Evolutionary conservation across 305 asterid species (phyloP).

Genomic region (Solanum chacoense): DNA sequence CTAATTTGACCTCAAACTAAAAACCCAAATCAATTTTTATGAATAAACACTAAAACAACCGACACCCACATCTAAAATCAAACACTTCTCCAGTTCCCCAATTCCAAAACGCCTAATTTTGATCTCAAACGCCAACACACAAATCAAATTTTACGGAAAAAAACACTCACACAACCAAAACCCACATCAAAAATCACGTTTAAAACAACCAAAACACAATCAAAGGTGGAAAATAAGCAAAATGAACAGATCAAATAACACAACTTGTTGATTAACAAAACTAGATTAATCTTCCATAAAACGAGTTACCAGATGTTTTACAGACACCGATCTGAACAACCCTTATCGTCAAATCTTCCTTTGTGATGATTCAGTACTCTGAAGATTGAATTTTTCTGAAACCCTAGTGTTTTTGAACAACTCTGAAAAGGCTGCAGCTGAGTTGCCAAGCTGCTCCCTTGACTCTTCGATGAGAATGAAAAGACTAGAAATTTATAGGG

Average conservation of each 20-base stretch:
- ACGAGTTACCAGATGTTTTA: not conserved
- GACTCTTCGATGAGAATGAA: not conserved
- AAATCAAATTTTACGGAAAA: not conserved
- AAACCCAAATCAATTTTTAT: not conserved
- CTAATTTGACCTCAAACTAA: not conserved
- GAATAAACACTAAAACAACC: not conserved
- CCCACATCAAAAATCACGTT: not conserved
- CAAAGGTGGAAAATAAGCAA: not conserved
- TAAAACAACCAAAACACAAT: not conserved
- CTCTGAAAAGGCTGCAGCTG: conserved; percentile 1
- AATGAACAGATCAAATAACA: not conserved
- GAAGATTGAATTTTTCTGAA: not conserved
- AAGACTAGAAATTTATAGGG: not conserved
- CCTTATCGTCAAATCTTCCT: not conserved
- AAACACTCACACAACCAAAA: not conserved
- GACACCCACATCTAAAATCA: not conserved
- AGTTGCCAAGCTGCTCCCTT: not conserved
- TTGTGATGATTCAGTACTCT: not conserved
- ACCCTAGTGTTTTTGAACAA: not conserved
- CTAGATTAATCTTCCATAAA: not conserved
- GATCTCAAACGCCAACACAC: not conserved
- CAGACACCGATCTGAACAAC: not conserved
- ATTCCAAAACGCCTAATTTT: not conserved
- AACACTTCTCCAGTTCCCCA: not conserved
- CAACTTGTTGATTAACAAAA: not conserved